Evolutionary conservation across 208 protist genomes (phyloP).

Genomic region (Acanthamoeba sp.): DNA sequence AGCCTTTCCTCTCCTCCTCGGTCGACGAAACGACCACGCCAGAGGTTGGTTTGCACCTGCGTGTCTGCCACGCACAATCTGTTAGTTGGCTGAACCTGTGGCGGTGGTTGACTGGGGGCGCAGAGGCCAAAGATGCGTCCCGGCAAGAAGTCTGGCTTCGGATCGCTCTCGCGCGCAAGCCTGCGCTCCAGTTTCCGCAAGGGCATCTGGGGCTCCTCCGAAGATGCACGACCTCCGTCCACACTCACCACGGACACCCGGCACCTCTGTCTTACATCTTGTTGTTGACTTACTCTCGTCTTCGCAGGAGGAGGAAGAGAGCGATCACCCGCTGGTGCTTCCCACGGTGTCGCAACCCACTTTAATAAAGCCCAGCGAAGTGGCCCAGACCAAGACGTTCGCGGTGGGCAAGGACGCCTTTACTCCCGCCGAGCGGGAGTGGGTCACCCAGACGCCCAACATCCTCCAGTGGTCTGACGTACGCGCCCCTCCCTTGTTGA

Average conservation of each 20-base stretch:
- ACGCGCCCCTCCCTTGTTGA: background rate
- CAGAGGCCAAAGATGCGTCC: background rate
- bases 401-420: background rate
- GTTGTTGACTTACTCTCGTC: too few relatives aligned
- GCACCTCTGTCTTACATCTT: too few relatives aligned
- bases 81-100: too few relatives aligned
- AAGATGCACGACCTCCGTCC: background rate
- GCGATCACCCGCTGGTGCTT: background rate
- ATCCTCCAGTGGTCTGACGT: constrained; percentile 50
- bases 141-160: background rate
- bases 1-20: background rate
- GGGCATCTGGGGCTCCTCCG: background rate
- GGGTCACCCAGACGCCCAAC: constrained; percentile 53
- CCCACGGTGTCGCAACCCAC: background rate
- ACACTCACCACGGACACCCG: too few relatives aligned
- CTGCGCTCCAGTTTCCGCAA: background rate
- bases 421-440: background rate
- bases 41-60: too few relatives aligned
- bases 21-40: background rate
- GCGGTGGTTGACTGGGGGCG: background rate
- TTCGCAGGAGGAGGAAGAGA: background rate
- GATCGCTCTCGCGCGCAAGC: background rate
- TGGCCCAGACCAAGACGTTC: background rate
- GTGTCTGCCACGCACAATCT: too few relatives aligned
- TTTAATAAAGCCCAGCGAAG: background rate